These are phyloP conservation scores for Neurospora sublineolata DNA, from an alignment of 495 filamentous ascomycete species.

Conservation along the genomic window DNA sequence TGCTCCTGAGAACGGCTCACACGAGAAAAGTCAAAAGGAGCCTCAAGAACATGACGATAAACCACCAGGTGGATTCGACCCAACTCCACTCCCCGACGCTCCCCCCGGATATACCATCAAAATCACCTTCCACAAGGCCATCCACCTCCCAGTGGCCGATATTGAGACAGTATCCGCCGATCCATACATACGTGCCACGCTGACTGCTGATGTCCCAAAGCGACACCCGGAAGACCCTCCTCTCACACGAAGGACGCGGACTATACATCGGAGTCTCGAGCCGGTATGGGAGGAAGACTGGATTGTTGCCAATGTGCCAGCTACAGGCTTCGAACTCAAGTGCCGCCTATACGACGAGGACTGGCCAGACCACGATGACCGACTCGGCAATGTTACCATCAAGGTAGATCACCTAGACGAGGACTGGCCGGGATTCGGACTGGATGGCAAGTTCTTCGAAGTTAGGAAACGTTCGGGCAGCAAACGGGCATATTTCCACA, in stretches of 20 bases:
- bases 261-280: slow-evolving; percentile 54
- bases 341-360: slow-evolving; percentile 82
- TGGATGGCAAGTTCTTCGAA: slow-evolving; percentile 46
- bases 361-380: slow-evolving; percentile 73
- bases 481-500: slow-evolving; percentile 69
- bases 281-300: slow-evolving; percentile 77
- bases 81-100: slow-evolving; percentile 60
- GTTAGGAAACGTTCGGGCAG: slow-evolving; percentile 76
- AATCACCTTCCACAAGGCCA: slow-evolving; percentile 72
- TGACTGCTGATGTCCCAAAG: slow-evolving; percentile 48
- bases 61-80: slow-evolving; percentile 69
- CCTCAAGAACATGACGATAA: slow-evolving; percentile 43
- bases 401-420: slow-evolving; percentile 44
- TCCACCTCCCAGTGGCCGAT: slow-evolving; percentile 72
- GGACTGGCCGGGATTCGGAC: slow-evolving; percentile 55
- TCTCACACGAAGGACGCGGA: slow-evolving; percentile 63
- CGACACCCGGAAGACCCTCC: slow-evolving; percentile 72
- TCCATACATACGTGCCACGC: slow-evolving; percentile 65
- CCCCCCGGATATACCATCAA: slow-evolving; percentile 71
- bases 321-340: slow-evolving; percentile 68
- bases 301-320: slow-evolving; percentile 76
- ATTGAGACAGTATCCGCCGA: slow-evolving; percentile 67
- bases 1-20: background rate
- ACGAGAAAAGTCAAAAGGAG: slow-evolving; percentile 25
- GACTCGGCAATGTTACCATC: slow-evolving; percentile 71